phyloP scores from a whole-genome alignment of 371 early-diverging fungal species.

The Amoeboaphelidium protococcarum region DNA sequence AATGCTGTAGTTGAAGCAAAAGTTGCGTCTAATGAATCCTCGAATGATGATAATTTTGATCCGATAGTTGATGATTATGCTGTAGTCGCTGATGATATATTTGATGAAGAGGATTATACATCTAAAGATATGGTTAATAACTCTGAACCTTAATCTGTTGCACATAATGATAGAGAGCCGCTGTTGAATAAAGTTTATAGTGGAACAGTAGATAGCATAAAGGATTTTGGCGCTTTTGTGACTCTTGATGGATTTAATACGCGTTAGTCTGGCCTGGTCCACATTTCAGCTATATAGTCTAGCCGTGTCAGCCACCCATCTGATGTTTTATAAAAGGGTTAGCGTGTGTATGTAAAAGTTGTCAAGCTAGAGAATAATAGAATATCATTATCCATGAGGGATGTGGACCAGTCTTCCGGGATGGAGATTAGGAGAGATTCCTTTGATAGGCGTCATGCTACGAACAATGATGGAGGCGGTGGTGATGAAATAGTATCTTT shows the following conservation, averaged over 20 bases:
- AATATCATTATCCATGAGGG: conserved; percentile 67
- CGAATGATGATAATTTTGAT: conserved; percentile 24
- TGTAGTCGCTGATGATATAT: not conserved
- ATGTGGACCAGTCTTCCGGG: conserved; percentile 76
- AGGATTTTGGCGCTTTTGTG: conserved; percentile 81
- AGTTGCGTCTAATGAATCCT: conserved; percentile 17
- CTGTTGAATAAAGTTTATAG: conserved; percentile 65
- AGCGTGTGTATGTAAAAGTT: conserved; percentile 69
- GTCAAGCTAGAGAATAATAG: conserved; percentile 55
- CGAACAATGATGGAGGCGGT: not conserved
- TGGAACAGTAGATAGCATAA: conserved; percentile 44
- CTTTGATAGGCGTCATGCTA: not conserved
- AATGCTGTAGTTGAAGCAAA: conserved; percentile 6
- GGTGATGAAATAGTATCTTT: no score
- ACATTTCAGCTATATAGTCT: conserved; percentile 33
- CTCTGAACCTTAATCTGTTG: not conserved
- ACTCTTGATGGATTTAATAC: conserved; percentile 41
- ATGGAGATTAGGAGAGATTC: conserved; percentile 25
- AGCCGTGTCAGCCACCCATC: conserved; percentile 41
- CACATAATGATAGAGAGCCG: conserved; percentile 32
- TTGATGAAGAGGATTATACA: not conserved
- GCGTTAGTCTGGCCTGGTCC: conserved; percentile 57
- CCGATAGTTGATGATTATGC: conserved; percentile 13
- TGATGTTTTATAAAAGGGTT: conserved; percentile 46
- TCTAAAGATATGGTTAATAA: not conserved